Base-by-base conservation (phyloP, 345 rosid species). In the Salix caprea region DNA sequence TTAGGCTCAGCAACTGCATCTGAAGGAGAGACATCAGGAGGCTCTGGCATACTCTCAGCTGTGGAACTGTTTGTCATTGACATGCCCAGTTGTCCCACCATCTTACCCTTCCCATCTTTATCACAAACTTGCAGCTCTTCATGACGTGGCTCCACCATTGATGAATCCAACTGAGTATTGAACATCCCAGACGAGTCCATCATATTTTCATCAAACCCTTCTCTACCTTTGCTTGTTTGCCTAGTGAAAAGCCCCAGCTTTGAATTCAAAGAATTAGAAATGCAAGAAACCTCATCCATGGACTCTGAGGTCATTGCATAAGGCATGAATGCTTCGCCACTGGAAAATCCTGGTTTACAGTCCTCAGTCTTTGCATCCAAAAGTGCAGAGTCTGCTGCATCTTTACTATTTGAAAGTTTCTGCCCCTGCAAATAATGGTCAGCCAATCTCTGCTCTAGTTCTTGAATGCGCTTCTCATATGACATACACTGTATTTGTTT, bases 231-330 rank as follows among this genome's bases (percentile, higher is more conserved):
- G 85, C 89, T 86, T 48, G 86, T 82, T 81, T 91, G 95, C 81
- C 89, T 85, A 37, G 87, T 78, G 73, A 91, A 80, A 74, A 77
- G 88, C 37, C 87, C 89, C 64, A 86, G 76, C 71, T 89, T 91
- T 50, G 80, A 74, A 73, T 88, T 85, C 70, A 86, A 80, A 44
- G 90, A 82, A 86, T 78, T 89, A 73, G 97, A 91, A 74, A 94
- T 85, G 82, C 97, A 96, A 6, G 99, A 96, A 78, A 92, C 93
- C 83, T 90, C 99, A 79, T 92, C 98, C 97, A 96, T 94, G 80
- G 96, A 90, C 80, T 96, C 99, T 21, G 92, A 77, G 15, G 90
- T 82, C 65, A 89, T 88, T 72, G 76, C 66, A 74, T 72, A 86
- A 28, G 86, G 87, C 79, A 87, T 76, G 70, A 82, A 87, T 72